Evolutionary conservation across 202 grass and related monocot species (phyloP), one percentile per base, ranked within the genome.

Genomic region (Setaria italica): DNA sequence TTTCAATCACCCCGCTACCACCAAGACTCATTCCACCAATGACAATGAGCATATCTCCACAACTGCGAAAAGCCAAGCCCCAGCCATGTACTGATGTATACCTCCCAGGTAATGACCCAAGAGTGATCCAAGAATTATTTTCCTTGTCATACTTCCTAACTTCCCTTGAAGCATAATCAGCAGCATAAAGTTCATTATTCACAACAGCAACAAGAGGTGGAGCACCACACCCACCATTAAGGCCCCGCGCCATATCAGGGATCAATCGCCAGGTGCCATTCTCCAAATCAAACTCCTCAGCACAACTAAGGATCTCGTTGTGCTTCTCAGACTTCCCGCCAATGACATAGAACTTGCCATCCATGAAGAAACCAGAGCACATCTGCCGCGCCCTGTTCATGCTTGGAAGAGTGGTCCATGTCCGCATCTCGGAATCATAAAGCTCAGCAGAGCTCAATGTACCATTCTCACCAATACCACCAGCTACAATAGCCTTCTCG

Each of bases 141-240:
- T 43, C 9, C 76, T 90, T 90, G 17, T 84, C 47, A 13, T 90
- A 90, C 67, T 83, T 90, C 56, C 85, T 84, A 9, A 90, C 85
- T 54, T 87, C 81, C 69, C 76, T 76, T 19, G 37, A 32, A 16
- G 89, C 69, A 80, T 90, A 90, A 80, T 90, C 85, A 75, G 76
- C 89, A 58, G 85, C 85, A 71, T 90, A 90, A 58, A 90, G 85
- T 45, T 90, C 70, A 71, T 90, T 87, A 74, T 87, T 90, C 21
- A 90, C 89, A 79, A 90, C 89, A 71, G 85, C 89, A 57, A 90
- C 89, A 84, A 90, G 89, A 63, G 89, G 89, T 9, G 89, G 89
- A 54, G 89, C 80, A 16, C 89, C 89, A 41, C 45, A 84, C 13
- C 60, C 70, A 9, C 79, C 89, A 60, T 87, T 90, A n/a, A 90